Conservation (phyloP, 2,329 filamentous ascomycete genomes). For the Pseudodiploospora longispora region DNA sequence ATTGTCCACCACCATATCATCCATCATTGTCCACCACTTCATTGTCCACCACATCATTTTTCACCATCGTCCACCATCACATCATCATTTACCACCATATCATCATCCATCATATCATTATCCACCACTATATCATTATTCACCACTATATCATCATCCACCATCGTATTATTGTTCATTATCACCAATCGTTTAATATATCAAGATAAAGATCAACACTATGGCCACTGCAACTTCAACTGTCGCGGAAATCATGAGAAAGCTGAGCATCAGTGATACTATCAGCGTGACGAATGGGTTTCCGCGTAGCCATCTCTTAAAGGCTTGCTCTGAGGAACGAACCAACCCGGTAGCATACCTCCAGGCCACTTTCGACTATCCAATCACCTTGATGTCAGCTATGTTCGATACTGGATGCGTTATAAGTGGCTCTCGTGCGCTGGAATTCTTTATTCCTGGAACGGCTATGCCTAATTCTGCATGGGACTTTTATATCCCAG, state of each 20-base stretch:
- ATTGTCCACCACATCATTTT: no score
- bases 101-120: no score
- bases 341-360: constrained; percentile 5
- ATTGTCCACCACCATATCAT: no score
- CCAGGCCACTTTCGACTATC: constrained; percentile 6
- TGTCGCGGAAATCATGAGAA: constrained; percentile 7
- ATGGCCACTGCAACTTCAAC: no score
- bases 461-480: background rate
- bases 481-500: constrained; percentile 8
- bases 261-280: constrained; percentile 7
- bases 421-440: constrained; percentile 5
- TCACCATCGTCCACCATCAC: no score
- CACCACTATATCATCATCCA: no score
- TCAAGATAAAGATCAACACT: no score
- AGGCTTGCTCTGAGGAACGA: background rate
- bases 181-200: no score
- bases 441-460: constrained; percentile 8
- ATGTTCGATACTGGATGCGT: constrained; percentile 8
- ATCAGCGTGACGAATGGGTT: constrained; percentile 1
- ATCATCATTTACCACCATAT: no score
- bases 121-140: no score
- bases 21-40: no score
- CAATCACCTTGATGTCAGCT: constrained; percentile 7
- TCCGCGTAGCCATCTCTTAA: background rate
- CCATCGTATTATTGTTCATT: no score